Base-by-base conservation (phyloP, 768 basidiomycete genomes). In the Pilatotrama ljubarskyi region DNA sequence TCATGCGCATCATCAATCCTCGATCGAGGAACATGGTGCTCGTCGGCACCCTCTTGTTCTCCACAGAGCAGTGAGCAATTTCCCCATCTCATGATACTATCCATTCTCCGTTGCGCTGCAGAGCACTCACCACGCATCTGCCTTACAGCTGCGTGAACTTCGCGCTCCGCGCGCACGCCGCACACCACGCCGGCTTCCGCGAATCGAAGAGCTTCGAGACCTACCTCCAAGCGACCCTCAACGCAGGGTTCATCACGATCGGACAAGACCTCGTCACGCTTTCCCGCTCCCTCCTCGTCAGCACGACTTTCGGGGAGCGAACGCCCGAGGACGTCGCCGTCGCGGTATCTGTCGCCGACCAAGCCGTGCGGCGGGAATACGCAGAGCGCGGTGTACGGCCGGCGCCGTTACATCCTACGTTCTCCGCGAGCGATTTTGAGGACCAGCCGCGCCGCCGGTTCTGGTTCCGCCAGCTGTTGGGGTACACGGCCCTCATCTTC, bases 41-140 rank as follows among this genome's bases (percentile, higher is more conserved):
- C 15, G 11, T 69, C 13, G 64, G 58, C 14, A 59, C 65, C 1
- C 41, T 62, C 26, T 18, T 44, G 13, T 65, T 68, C 46, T 37
- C 44, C 37, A 52, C 64, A 15, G 70, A 71, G 49, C 56, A 63
- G 68, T 69, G n/a, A 11, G 66, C 25, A 3, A 1, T 13, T 14
- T 11, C 18, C 15, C n/a, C 4, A 37, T 17, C 9, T 50, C 20
- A 3, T 18, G 7, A 14, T 32, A 32, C 29, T 10, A 10, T 10
- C 6, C 15, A 22, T 46, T 5, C 3, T 14, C 20, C 9, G 42
- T 17, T 8, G 37, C 32, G 36, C 35, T 20, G 24, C 41, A 36
- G 5, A 3, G 26, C 40, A 4, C 14, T 15, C 8, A 15, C 11
- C 6, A 36, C 40, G 5, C 46, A 59, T 46, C 7, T 15, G 26